Evolutionary conservation across 345 rosid genomes (phyloP), one percentile per base, ranked within the genome.

Genomic region (Salix brachista): DNA sequence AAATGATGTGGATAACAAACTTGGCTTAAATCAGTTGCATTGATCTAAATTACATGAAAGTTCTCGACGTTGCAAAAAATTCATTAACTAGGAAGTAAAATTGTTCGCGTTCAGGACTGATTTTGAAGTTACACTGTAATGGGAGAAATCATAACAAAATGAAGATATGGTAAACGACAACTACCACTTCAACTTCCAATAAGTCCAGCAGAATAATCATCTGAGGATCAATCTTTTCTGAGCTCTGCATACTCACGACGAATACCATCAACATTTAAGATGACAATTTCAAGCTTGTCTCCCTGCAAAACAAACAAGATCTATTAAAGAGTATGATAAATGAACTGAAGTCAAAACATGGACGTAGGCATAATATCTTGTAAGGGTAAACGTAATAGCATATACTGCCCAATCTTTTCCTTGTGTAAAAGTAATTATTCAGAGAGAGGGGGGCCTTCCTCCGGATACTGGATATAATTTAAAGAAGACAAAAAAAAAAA

Each of bases 251-350:
- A 84, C 74, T 96, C 97, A 9, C 86, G 86, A 41, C 67, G 94
- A 52, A 94, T 86, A 64, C 98, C 96, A 21, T 84, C 90, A 8
- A 90, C 87, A 76, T 89, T 94, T 71, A 94, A 77, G 71, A 94
- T 58, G 64, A 94, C 92, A 37, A 92, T 92, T 84, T 92, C 93
- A 70, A 96, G 92, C 77, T 79, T 90, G 89, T 94, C 98, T 68
- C 97, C 97, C 97, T 94, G 83, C 65, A 78, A n/a, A 64, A 76
- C 21, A 70, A 36, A 36, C 61, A 70, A 30, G 62, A 61, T 1
- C 36, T 30, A 30, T 73, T 25, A 60, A 67, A 14, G 52, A 8
- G 16, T 0, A 30, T 18, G 34, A n/a, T 25, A 39, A 39, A 62
- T 30, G 37, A 73, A 67, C 46, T 37, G 21, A 42, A 39, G 25